These are phyloP conservation scores for Kuraishia floccosa DNA, from an alignment of 805 yeast species.

Conservation along the genomic window DNA sequence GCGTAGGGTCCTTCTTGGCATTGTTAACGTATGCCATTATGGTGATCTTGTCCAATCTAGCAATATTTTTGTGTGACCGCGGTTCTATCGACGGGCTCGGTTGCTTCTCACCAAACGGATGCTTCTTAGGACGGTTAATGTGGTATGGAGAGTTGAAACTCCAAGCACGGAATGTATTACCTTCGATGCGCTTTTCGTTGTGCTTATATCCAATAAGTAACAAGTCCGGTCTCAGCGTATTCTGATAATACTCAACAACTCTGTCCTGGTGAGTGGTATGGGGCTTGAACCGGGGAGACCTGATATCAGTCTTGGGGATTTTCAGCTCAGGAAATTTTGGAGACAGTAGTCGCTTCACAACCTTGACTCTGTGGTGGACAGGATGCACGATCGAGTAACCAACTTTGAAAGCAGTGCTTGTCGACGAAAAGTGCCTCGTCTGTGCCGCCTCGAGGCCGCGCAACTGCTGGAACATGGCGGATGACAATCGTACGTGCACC, in stretches of 20 bases:
- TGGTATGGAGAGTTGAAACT: slow-evolving; percentile 84
- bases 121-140: slow-evolving; percentile 64
- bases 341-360: slow-evolving; percentile 63
- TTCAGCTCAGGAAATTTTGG: slow-evolving; percentile 65
- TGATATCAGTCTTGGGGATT: slow-evolving; percentile 59
- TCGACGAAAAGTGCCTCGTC: slow-evolving; percentile 21
- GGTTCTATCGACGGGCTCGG: slow-evolving; percentile 68
- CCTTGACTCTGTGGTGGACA: slow-evolving; percentile 79
- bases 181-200: slow-evolving; percentile 38
- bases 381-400: slow-evolving; percentile 76
- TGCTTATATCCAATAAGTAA: slow-evolving; percentile 71
- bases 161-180: slow-evolving; percentile 75
- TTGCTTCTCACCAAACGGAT: slow-evolving; percentile 65
- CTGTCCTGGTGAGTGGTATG: slow-evolving; percentile 69
- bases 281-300: slow-evolving; percentile 73
- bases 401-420: slow-evolving; percentile 26
- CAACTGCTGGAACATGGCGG: too few species aligned
- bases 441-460: background rate
- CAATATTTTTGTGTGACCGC: slow-evolving; percentile 58
- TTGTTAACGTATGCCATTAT: slow-evolving; percentile 70
- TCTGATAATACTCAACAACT: slow-evolving; percentile 61
- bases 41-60: slow-evolving; percentile 54
- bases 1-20: slow-evolving; percentile 59
- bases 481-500: too few species aligned
- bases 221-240: slow-evolving; percentile 67